These are phyloP conservation scores for Xanthoceras sorbifolium DNA, from an alignment of 345 rosid genomes.

Conservation along the genomic window DNA sequence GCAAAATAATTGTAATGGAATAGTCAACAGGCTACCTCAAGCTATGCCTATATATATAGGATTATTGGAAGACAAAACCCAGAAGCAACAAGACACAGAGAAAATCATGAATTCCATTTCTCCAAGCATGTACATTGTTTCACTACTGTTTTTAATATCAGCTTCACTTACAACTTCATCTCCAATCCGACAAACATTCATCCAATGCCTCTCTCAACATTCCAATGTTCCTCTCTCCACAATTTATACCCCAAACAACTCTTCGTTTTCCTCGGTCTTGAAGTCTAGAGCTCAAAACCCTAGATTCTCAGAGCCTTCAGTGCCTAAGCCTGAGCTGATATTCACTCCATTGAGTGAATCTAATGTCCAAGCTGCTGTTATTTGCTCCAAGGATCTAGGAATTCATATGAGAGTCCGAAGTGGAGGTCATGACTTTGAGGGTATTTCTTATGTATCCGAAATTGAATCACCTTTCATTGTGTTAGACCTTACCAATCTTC, in stretches of 20 bases:
- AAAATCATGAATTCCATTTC: background rate
- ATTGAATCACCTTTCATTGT: background rate
- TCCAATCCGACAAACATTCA: slow-evolving; percentile 22
- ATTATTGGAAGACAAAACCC: background rate
- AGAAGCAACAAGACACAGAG: background rate
- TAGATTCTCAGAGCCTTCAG: slow-evolving; percentile 38
- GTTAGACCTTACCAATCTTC: background rate
- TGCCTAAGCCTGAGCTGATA: slow-evolving; percentile 50
- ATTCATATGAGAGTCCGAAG: slow-evolving; percentile 42
- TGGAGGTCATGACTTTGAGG: background rate
- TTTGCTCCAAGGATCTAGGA: slow-evolving; percentile 48
- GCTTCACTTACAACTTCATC: background rate
- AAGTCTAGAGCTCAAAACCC: slow-evolving; percentile 52
- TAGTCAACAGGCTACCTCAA: too few relatives aligned
- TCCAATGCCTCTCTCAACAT: slow-evolving; percentile 39
- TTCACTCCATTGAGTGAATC: background rate
- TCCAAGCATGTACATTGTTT: background rate
- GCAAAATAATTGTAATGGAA: too few relatives aligned
- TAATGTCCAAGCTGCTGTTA: background rate
- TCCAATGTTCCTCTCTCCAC: slow-evolving; percentile 25
- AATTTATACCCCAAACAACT: slow-evolving; percentile 21
- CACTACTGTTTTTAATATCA: background rate
- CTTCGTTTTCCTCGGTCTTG: slow-evolving; percentile 46
- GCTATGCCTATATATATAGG: too few relatives aligned
- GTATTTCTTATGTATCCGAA: background rate